Evolutionary conservation across 2,329 filamentous ascomycete genomes (phyloP), one percentile per base, ranked within the genome.

Genomic region (Fusarium sp.): DNA sequence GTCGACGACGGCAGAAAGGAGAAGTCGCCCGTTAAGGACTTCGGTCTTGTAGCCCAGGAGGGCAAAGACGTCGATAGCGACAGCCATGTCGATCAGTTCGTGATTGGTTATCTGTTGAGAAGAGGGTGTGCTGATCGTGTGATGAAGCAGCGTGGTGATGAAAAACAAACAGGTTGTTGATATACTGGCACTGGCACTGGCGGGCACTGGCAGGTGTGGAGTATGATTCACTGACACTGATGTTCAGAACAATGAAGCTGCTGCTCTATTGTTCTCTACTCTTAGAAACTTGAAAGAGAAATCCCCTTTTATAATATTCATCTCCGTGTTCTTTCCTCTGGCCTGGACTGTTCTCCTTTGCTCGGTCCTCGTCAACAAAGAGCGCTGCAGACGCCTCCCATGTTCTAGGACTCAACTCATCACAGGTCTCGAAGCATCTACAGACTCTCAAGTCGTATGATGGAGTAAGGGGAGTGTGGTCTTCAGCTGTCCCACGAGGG

Each of bases 1-100:
- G 27, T 74, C 75, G 33, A 62, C 9, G 9, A 58, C 33, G n/a
- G 74, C 14, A 3, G 66, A 59, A 7, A 67, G 54, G 27, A 71
- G 54, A 18, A 73, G 18, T 27, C 43, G 58, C 35, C 35, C 35
- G 22, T 66, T 45, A n/a, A 69, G 31, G 20, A 48, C 29, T 8
- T 54, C 63, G 9, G 22, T 20, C 14, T n/a, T 33, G 43, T 33
- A 35, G 43, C 14, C 24, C n/a, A 54, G 7, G 13, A 35, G 24
- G 16, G 27, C 39, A 20, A 57, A 64, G 35, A 43, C 48, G n/a
- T 64, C 61, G 31, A 64, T n/a, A 13, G 54, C 3, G 18, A 20
- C 35, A 11, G 61, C 9, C 61, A 64, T 64, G 61, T 57, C 37
- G 35, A 35, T 57, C 50, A 24, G 13, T 43, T 9, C 13, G 33